Evolutionary conservation across 345 rosid genomes (phyloP), one percentile per base, ranked within the genome.

Genomic region (Carallia pectinifolia): DNA sequence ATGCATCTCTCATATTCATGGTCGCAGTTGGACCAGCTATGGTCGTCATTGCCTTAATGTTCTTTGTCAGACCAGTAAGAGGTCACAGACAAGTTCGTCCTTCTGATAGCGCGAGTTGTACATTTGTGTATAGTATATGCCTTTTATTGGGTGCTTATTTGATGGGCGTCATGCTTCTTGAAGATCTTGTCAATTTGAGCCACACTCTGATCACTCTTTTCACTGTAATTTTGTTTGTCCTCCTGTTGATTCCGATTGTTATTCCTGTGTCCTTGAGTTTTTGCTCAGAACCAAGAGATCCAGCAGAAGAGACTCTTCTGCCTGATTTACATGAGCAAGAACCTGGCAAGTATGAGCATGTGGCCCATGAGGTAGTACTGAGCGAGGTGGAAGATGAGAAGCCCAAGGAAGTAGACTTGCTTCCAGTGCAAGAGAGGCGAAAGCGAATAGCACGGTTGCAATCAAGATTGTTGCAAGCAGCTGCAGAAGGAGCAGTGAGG

Each of bases 371-470:
- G 79, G 86, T 96, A 16, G 83, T 96, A 53, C 78, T 92, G 59
- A 96, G 97, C 78, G 98, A 92, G 86, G 79, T 90, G 37, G 97
- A 96, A 85, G 99, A 92, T 69, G 98, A 90, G 88, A 96, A 88
- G 74, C 97, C 97, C 1, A 81, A 76, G 79, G 97, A 89, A 19
- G 88, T 92, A 38, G 98, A 92, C 79, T 69, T 85, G 82, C 97
- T 96, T 81, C 97, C 99, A 2, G 88, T 89, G 6, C 82, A 76
- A 16, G 97, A 96, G 73, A 82, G 99, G 76, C 90, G 78, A 61
- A 96, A 88, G 75, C 71, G 90, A 53, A 96, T 96, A 37, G 95
- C 92, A 8, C 95, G 86, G 16, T 79, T 96, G 86, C 99, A 96
- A 81, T 69, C 83, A 10, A 88, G 81, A 76, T 82, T 92, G 7